Base-by-base conservation (phyloP, 495 filamentous ascomycete species). In the Lophiotrema nucula region DNA sequence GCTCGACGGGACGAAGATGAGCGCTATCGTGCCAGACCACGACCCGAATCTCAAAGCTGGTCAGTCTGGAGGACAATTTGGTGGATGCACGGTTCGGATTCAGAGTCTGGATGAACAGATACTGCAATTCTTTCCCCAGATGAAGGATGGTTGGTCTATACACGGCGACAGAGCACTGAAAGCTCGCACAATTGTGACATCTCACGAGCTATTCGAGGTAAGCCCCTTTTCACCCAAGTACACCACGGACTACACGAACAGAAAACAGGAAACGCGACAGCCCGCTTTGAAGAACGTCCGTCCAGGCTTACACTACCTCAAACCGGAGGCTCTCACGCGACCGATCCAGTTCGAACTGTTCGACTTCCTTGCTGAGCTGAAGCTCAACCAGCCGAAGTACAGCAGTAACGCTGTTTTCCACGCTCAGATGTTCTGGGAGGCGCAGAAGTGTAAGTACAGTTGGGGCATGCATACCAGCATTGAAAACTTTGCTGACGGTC, bases 321-420 rank as follows among this genome's bases (percentile, higher is more conserved):
- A 50, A 5, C 55, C 24, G 0, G 12, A 28, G 2, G 35, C 19
- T 11, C 37, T 58, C 23, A 45, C 55, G 1, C 6, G 1, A 10
- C 37, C 37, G 12, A 51, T 58, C 23, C 33, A 51, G 22, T 18
- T 35, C 45, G 15, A 3, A 8, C 46, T 58, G 2, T 51, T 22
- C 19, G 31, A 2, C 11, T 58, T 22, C 33, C 38, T 58, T 8
- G 2, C 11, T 6, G 25, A 49, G 3, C 1, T 51, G 12, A 3
- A n/a, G 18, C 22, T 24, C 1, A 35, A 38, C 4, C 1, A 26
- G 3, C 3, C 3, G 13, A 35, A 3, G n/a, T 27, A 27, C 24
- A 43, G 35, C 24, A 45, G 21, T 38, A 25, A 58, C 25, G 1
- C 45, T 8, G 33, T 58, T 15, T 58, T 58, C 26, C 55, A 51